These are phyloP conservation scores for Hypoxylon lienhwacheense DNA, from an alignment of 495 filamentous ascomycete genomes.

Conservation along the genomic window DNA sequence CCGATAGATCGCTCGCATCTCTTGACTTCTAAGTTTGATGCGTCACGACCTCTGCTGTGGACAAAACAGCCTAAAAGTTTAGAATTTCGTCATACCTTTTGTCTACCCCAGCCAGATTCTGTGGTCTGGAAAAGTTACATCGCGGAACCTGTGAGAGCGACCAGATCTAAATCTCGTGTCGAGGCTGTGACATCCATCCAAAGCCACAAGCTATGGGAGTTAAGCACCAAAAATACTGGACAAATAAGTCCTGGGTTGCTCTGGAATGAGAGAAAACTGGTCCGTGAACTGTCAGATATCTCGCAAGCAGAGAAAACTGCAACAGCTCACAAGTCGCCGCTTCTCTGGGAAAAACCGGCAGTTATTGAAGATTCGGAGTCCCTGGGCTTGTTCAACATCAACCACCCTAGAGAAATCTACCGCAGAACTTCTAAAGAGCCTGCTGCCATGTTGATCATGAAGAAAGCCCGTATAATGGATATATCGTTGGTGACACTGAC, in stretches of 20 bases:
- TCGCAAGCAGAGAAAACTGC: constrained; percentile 13
- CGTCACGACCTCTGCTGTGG: constrained; percentile 25
- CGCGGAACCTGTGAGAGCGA: constrained; percentile 8
- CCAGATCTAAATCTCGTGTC: constrained; percentile 15
- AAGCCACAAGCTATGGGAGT: constrained; percentile 36
- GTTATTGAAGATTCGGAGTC: neutral
- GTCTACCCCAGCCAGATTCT: constrained; percentile 36
- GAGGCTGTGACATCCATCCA: constrained; percentile 27
- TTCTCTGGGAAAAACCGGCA: neutral
- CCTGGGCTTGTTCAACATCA: constrained; percentile 23
- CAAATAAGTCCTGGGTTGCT: constrained; percentile 8
- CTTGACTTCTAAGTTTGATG: neutral
- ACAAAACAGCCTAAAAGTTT: neutral
- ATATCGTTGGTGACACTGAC: constrained; percentile 30
- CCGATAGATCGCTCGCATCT: constrained; percentile 8
- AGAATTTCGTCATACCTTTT: constrained; percentile 5
- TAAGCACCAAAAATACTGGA: constrained; percentile 13
- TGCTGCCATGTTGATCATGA: constrained; percentile 24
- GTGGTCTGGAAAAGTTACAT: constrained; percentile 33
- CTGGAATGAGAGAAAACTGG: constrained; percentile 24
- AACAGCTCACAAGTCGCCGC: neutral
- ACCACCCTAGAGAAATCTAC: constrained; percentile 9
- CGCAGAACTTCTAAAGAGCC: constrained; percentile 31
- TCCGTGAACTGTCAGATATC: neutral
- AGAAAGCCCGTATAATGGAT: constrained; percentile 24